These are phyloP conservation scores for Wickerhamomyces bisporus DNA, from an alignment of 805 yeast species.

Conservation along the genomic window DNA sequence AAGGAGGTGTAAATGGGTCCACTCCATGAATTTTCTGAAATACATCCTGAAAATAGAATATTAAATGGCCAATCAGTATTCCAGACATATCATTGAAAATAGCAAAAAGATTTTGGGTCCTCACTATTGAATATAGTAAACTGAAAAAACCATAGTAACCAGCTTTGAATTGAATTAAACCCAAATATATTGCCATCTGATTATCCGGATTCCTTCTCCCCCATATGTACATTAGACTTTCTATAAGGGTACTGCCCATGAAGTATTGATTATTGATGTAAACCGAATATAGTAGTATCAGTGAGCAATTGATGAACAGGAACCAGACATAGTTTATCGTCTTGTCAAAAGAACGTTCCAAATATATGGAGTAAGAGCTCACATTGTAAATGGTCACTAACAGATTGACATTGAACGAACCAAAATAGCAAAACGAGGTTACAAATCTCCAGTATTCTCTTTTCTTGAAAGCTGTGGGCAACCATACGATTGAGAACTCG, in stretches of 20 bases:
- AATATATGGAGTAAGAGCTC: conserved; percentile 7
- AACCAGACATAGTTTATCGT: conserved; percentile 19
- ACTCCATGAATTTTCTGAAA: conserved; percentile 15
- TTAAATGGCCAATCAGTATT: conserved; percentile 14
- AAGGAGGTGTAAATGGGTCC: conserved; percentile 19
- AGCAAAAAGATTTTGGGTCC: neutral
- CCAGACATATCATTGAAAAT: conserved; percentile 5
- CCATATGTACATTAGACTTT: conserved; percentile 15
- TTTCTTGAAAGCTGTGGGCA: conserved; percentile 7
- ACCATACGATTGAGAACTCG: conserved; percentile 8
- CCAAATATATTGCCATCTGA: conserved; percentile 7
- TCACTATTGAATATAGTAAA: conserved; percentile 2
- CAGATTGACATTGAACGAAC: conserved; percentile 10
- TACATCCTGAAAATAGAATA: conserved; percentile 19
- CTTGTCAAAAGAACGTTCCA: conserved; percentile 10
- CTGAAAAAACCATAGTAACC: conserved; percentile 9
- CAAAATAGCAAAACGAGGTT: conserved; percentile 16
- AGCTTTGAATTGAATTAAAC: conserved; percentile 13
- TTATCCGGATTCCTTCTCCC: conserved; percentile 17
- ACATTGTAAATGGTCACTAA: conserved; percentile 6
- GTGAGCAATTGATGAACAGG: conserved; percentile 4
- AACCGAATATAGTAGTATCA: conserved; percentile 7
- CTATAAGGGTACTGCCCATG: conserved; percentile 8
- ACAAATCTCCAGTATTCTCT: conserved; percentile 20
- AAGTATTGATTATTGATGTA: conserved; percentile 4